Evolutionary conservation across 1,139 yeast species (phyloP).

Genomic region (Suhomyces kunorum): DNA sequence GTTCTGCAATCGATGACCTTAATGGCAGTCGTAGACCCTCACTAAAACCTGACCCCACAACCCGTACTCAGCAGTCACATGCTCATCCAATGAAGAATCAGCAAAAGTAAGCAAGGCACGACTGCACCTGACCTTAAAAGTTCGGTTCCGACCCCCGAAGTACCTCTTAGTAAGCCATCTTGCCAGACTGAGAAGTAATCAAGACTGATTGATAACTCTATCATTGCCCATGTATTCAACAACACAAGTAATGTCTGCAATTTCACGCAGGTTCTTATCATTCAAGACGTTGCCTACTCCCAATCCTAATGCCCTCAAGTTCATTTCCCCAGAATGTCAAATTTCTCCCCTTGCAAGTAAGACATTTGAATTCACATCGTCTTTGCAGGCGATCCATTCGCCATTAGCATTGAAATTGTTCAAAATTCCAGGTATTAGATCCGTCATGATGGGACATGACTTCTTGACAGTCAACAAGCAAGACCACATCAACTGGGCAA

Average conservation of each 20-base stretch:
- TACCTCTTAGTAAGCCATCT: conserved; percentile 12
- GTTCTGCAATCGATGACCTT: too few species aligned
- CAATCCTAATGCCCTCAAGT: conserved; percentile 88
- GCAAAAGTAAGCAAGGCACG: conserved; percentile 11
- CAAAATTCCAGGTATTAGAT: conserved; percentile 79
- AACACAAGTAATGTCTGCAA: conserved; percentile 1
- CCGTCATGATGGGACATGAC: conserved; percentile 82
- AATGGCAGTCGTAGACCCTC: background rate
- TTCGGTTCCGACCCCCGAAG: conserved; percentile 16
- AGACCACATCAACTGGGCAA: conserved; percentile 50
- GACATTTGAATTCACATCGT: conserved; percentile 64
- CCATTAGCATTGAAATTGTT: conserved; percentile 82
- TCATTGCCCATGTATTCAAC: conserved; percentile 7
- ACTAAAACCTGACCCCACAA: background rate
- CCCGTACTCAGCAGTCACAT: background rate
- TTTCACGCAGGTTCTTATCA: conserved; percentile 28
- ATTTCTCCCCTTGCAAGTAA: conserved; percentile 67
- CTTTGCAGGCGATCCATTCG: conserved; percentile 72
- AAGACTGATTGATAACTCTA: too few species aligned
- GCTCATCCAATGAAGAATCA: conserved; percentile 9
- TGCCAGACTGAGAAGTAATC: too few species aligned
- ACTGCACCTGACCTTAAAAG: conserved; percentile 4
- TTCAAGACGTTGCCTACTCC: conserved; percentile 68
- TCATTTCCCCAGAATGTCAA: conserved; percentile 48
- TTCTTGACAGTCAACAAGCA: conserved; percentile 50